Conservation (phyloP, 148 eudicot genomes). For the Rheum nobile region DNA sequence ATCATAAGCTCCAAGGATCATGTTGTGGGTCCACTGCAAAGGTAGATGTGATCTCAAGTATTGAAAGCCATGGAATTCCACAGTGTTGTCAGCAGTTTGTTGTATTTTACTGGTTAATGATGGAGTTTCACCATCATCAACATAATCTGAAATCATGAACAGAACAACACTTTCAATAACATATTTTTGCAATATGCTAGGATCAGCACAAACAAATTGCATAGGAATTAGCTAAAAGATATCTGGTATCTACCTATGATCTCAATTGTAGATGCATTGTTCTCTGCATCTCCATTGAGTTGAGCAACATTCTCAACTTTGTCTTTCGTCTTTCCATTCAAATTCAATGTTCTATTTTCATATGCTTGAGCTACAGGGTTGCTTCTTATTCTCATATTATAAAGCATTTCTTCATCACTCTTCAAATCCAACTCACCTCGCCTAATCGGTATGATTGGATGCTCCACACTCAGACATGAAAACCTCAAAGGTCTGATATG, state of each 20-base stretch:
- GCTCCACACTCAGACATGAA: conserved; percentile 16
- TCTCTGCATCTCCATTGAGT: too few relatives aligned
- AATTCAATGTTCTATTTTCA: neutral
- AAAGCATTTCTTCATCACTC: neutral
- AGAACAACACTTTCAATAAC: neutral
- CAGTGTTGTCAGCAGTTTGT: neutral
- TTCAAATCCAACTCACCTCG: conserved; percentile 3
- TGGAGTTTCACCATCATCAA: neutral
- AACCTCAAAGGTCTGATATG: conserved; percentile 31
- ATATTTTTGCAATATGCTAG: neutral
- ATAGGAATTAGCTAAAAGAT: too few relatives aligned
- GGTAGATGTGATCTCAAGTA: conserved; percentile 13
- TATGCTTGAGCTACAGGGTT: conserved; percentile 1
- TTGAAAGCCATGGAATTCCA: too few relatives aligned
- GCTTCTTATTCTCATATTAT: conserved; percentile 10
- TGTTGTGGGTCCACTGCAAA: neutral
- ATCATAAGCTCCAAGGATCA: neutral
- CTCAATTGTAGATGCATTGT: conserved; percentile 12
- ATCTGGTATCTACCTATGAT: conserved; percentile 16
- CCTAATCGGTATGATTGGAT: conserved; percentile 5
- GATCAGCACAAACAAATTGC: neutral
- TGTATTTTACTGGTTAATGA: neutral
- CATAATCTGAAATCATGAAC: neutral
- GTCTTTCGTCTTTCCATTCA: conserved; percentile 19
- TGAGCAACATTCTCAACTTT: conserved; percentile 15